Evolutionary conservation across 176 grass and related monocot species (phyloP).

Genomic region (Carex parvula): DNA sequence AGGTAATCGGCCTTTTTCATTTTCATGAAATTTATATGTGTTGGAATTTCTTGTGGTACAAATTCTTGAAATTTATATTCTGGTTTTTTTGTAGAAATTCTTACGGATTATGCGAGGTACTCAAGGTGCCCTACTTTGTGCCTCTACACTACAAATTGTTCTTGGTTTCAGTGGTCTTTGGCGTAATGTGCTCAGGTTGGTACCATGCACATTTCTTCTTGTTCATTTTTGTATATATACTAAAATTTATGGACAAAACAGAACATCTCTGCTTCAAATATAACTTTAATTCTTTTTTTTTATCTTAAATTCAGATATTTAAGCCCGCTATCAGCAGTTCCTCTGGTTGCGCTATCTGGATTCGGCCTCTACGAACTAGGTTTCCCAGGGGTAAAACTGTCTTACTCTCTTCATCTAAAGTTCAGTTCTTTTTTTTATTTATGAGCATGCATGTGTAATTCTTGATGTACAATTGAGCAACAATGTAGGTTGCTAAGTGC

Average conservation of each 20-base stretch:
- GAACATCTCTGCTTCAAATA: background rate
- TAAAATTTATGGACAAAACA: background rate
- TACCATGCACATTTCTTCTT: background rate
- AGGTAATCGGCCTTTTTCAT: constrained; percentile 39
- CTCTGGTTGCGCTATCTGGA: constrained; percentile 71
- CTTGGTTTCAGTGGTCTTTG: constrained; percentile 97
- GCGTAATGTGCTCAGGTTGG: constrained; percentile 80
- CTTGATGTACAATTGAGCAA: background rate
- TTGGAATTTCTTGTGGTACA: background rate
- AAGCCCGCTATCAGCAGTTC: constrained; percentile 82
- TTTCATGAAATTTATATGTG: background rate
- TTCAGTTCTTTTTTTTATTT: constrained; percentile 12
- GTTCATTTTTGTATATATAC: background rate
- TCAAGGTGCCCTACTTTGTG: constrained; percentile 77
- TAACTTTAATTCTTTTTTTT: background rate
- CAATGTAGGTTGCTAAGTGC: constrained; percentile 78
- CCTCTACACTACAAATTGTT: constrained; percentile 85
- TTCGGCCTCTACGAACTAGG: constrained; percentile 98
- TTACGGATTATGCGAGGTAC: constrained; percentile 73
- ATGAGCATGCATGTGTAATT: background rate
- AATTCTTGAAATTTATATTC: constrained; percentile 19
- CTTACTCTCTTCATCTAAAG: background rate
- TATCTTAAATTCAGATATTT: constrained; percentile 42
- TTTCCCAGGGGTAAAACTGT: constrained; percentile 73
- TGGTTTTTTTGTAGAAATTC: constrained; percentile 66